Evolutionary conservation across 73 alveolate species (phyloP), one percentile per base, ranked within the genome.

Genomic region (Stentor roeselii): DNA sequence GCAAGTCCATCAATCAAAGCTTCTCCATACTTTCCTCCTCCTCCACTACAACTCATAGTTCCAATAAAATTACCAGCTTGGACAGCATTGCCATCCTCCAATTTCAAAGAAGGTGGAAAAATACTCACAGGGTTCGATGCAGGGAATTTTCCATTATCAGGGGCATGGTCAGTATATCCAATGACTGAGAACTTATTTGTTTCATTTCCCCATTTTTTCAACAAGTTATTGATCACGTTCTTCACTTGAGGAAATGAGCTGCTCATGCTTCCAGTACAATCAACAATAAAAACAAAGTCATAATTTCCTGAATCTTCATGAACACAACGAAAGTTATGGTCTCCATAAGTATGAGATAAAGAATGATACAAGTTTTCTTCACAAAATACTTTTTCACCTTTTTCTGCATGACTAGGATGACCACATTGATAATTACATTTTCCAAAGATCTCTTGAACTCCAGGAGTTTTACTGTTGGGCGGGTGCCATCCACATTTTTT

Each of bases 401-500:
- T 32, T 30, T 76, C 84, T 21, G 67, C 0, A 2, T 2, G 15
- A 37, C 2, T 1, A 50, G 6, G 21, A 21, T 50, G 67, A 11
- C 67, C 67, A 3, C 84, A 76, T 27, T 21, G 0, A 0, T 0
- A 0, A 39, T 0, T 0, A 2, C 84, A 76, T 2, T 76, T 39
- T 1, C 39, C 21, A 35, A 76, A 76, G 32, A 3, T 36, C 39
- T 39, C 31, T 35, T 76, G 74, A 39, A 67, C 84, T n/a, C 39
- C 3, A 1, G 60, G 74, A 39, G 32, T 41, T 39, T 37, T 76
- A 76, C 36, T 30, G 32, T 39, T 30, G 14, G 93, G 93, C 3
- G 93, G 91, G 6, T 75, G 60, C 91, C 93, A 88, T 3, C 59
- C 40, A 0, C 41, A 32, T 3, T 74, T 39, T 0, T 76, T 3